phyloP scores from a whole-genome alignment of 75 land plant species.

The Ceratopteris richardii region DNA sequence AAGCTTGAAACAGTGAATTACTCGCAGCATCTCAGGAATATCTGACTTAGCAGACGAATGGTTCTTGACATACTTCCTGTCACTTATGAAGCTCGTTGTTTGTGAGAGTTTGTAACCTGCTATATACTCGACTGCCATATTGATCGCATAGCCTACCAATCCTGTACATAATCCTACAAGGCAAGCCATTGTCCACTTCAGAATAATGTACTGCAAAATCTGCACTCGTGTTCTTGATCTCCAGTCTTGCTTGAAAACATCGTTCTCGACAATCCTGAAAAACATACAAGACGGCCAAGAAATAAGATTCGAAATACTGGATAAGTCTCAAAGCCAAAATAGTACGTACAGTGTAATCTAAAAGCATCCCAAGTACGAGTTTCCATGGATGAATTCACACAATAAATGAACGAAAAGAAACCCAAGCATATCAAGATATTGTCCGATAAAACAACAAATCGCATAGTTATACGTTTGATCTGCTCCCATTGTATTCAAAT shows the following conservation, averaged over 20 bases:
- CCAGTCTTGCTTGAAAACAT: conserved; percentile 78
- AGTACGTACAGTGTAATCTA: too few species aligned
- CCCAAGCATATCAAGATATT: too few species aligned
- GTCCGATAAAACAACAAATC: too few species aligned
- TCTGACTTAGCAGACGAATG: too few species aligned
- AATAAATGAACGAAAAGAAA: too few species aligned
- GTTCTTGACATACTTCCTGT: conserved; percentile 35
- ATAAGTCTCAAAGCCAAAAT: too few species aligned
- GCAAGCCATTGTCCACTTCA: conserved; percentile 71
- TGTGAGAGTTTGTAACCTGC: conserved; percentile 52
- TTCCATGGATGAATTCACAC: too few species aligned
- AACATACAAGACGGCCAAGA: not conserved
- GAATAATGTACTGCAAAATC: conserved; percentile 59
- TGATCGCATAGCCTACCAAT: conserved; percentile 48
- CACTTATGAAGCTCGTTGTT: conserved; percentile 35
- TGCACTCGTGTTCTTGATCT: conserved; percentile 47
- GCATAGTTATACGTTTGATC: too few species aligned
- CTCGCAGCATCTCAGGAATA: too few species aligned
- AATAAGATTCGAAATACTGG: not conserved
- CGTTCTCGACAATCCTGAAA: conserved; percentile 63
- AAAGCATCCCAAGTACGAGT: too few species aligned
- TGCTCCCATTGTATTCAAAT: too few species aligned
- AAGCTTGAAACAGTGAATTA: too few species aligned
- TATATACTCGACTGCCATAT: conserved; percentile 74
- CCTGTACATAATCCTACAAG: conserved; percentile 61